Evolutionary conservation across 1,139 yeast species (phyloP).

Genomic region (Pneumocystis carinii): DNA sequence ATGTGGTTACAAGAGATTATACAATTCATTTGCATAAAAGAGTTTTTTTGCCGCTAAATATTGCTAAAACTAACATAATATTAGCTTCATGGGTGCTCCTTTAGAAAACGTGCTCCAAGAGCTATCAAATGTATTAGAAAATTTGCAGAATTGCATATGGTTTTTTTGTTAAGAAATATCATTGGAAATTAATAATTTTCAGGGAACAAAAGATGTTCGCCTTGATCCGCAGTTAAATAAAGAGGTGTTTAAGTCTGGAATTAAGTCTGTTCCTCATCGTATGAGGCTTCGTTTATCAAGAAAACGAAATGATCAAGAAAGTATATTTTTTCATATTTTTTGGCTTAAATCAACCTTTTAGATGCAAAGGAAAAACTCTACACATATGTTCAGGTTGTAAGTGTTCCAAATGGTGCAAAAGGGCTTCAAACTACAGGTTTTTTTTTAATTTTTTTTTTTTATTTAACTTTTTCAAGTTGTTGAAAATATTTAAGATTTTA

Average conservation of each 20-base stretch:
- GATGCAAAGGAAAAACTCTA: conserved; percentile 93
- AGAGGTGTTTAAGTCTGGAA: conserved; percentile 98
- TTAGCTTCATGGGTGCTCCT: conserved; percentile 58
- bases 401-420: not conserved
- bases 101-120: conserved; percentile 99
- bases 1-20: conserved; percentile 99
- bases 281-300: conserved; percentile 97
- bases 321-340: not conserved
- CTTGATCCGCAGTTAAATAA: conserved; percentile 97
- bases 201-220: conserved; percentile 95
- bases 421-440: not conserved
- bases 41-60: conserved; percentile 40
- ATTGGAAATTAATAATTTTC: not conserved
- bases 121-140: conserved; percentile 99
- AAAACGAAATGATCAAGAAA: conserved; percentile 99
- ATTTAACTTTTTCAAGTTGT: not conserved
- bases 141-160: conserved; percentile 95
- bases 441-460: not conserved
- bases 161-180: conserved; percentile 3
- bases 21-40: conserved; percentile 99
- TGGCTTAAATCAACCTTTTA: not conserved
- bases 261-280: conserved; percentile 97
- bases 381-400: conserved; percentile 94
- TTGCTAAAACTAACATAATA: not conserved
- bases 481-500: not conserved